Conservation (phyloP, 2,329 filamentous ascomycete genomes). For the Fusarium protoensiforme region DNA sequence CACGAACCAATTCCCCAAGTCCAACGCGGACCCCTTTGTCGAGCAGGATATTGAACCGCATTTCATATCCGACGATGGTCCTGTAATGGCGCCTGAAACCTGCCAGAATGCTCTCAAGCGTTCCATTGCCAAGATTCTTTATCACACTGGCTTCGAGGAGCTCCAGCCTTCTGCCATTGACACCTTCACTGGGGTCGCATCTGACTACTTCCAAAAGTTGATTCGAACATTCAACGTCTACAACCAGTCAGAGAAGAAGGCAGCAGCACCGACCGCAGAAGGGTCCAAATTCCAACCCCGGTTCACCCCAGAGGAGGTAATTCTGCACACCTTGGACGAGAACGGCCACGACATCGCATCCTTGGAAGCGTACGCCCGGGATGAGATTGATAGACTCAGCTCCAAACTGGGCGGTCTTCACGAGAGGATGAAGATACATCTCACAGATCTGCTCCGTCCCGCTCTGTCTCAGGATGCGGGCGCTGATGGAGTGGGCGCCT, state of each 20-base stretch:
- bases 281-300: constrained; percentile 66
- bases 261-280: constrained; percentile 56
- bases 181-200: constrained; percentile 86
- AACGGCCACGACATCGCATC: constrained; percentile 85
- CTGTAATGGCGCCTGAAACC: constrained; percentile 85
- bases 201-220: constrained; percentile 89
- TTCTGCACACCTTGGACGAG: constrained; percentile 86
- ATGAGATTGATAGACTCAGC: constrained; percentile 89
- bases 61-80: constrained; percentile 88
- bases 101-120: constrained; percentile 88
- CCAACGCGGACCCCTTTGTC: constrained; percentile 87
- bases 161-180: constrained; percentile 95
- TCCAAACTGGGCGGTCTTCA: constrained; percentile 85
- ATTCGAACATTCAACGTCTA: constrained; percentile 84
- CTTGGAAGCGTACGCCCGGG: constrained; percentile 88
- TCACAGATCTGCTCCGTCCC: constrained; percentile 92
- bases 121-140: constrained; percentile 93
- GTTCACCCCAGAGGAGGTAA: constrained; percentile 85
- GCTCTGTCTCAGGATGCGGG: constrained; percentile 80
- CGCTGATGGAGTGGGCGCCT: constrained; percentile 86
- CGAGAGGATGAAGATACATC: constrained; percentile 92
- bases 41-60: constrained; percentile 90
- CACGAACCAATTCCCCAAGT: constrained; percentile 97
- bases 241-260: constrained; percentile 82
- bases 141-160: constrained; percentile 96